These are phyloP conservation scores for Haplosporangium gracile DNA, from an alignment of 192 early-diverging fungal genomes.

Conservation along the genomic window DNA sequence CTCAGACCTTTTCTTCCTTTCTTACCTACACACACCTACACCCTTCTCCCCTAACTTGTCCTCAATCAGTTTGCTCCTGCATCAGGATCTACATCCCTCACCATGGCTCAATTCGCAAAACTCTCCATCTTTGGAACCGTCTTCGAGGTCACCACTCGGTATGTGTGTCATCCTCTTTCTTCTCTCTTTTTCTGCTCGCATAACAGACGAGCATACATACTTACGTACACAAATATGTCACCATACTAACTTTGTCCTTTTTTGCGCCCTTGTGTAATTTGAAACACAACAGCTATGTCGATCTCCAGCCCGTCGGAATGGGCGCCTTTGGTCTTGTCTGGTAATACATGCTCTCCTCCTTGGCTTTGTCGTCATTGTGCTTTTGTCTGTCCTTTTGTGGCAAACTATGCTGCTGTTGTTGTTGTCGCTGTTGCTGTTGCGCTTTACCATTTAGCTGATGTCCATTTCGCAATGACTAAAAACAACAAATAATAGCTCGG, in stretches of 20 bases:
- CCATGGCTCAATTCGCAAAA: slow-evolving; percentile 64
- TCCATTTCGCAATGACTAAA: background rate
- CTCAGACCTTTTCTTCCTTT: background rate
- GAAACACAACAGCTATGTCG: slow-evolving; percentile 76
- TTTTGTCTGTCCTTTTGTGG: background rate
- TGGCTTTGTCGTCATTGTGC: background rate
- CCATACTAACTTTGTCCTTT: background rate
- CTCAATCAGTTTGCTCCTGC: slow-evolving; percentile 43
- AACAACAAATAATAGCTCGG: slow-evolving; percentile 71
- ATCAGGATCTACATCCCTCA: slow-evolving; percentile 60
- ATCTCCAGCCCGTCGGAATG: slow-evolving; percentile 96
- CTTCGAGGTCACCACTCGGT: slow-evolving; percentile 79
- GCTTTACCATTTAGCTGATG: background rate
- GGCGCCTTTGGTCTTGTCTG: slow-evolving; percentile 98
- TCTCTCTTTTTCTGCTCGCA: too few species aligned
- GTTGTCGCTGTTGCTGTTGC: too few species aligned
- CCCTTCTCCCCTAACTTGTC: background rate
- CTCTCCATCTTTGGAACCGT: slow-evolving; percentile 87
- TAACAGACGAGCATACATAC: slow-evolving; percentile 60
- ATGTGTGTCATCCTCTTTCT: background rate
- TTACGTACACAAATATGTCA: background rate
- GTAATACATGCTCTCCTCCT: slow-evolving; percentile 56
- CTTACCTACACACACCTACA: background rate
- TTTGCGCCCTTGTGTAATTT: background rate
- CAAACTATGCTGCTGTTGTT: too few species aligned